Evolutionary conservation across 768 basidiomycete species (phyloP), one percentile per base, ranked within the genome.

Genomic region (Strobilomyces dryophilus): DNA sequence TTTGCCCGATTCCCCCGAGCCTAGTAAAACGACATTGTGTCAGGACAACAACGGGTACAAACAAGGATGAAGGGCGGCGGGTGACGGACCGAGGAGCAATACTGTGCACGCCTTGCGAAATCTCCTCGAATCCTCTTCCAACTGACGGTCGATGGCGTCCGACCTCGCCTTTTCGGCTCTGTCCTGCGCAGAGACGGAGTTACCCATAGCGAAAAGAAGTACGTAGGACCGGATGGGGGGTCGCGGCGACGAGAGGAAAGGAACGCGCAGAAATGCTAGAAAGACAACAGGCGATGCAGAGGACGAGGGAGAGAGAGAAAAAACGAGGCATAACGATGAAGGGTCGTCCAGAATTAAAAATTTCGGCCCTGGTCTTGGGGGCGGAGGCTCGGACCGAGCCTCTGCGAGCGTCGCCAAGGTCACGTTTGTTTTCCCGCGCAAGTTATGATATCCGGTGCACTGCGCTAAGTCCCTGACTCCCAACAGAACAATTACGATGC

Each of bases 1-100:
- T 73, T 98, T 98, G 7, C 95, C 95, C 0, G 89, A 91, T 74
- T 95, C 93, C 62, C 95, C 92, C 15, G 93, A 94, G 51, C 95
- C 94, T 95, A 60, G 14, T 24, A 24, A 4, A 17, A 26, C 18
- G 32, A 6, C 21, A 51, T 45, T 0, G 17, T 26, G 40, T 42
- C 3, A 45, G 44, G 18, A 47, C 20, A 45, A 29, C n/a, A n/a
- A 37, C 32, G 18, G 48, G 20, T 45, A 31, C 40, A 49, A 49
- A 52, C 46, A 50, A 61, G 55, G 43, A 27, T 17, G 53, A 14
- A 37, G 5, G 51, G 24, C 24, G n/a, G 45, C 41, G 24, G 47
- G 50, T 7, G 5, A 77, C 89, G 48, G 56, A 90, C 92, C 94
- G 17, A 97, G 76, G 15, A 97, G 74, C 20, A 97, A 71, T 60